Conservation (phyloP, 805 yeast genomes). For the Komagataella phaffii region DNA sequence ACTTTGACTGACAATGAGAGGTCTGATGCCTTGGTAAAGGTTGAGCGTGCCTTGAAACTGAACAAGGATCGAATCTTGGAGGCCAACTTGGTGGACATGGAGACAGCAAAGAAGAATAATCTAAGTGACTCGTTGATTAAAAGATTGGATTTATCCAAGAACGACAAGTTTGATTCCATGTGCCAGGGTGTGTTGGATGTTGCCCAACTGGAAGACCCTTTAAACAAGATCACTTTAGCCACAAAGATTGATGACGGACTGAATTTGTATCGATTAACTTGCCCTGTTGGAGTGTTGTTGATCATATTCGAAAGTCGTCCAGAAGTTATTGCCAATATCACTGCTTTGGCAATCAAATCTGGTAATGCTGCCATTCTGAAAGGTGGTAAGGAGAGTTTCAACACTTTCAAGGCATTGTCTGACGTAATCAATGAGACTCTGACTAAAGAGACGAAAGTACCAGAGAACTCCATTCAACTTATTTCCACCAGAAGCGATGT, state of each 20-base stretch:
- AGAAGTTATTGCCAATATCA: slow-evolving; percentile 95
- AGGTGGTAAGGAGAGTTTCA: slow-evolving; percentile 89
- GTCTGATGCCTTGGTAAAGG: slow-evolving; percentile 54
- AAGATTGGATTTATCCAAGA: slow-evolving; percentile 68
- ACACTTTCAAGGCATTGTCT: slow-evolving; percentile 79
- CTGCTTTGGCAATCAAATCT: slow-evolving; percentile 89
- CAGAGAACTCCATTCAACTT: slow-evolving; percentile 70
- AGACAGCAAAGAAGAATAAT: slow-evolving; percentile 45
- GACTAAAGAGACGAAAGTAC: slow-evolving; percentile 49
- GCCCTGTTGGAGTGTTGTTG: slow-evolving; percentile 89
- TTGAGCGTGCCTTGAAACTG: slow-evolving; percentile 53
- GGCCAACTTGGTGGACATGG: slow-evolving; percentile 70
- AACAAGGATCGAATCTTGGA: slow-evolving; percentile 48
- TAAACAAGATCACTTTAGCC: slow-evolving; percentile 78
- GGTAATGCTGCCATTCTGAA: slow-evolving; percentile 95
- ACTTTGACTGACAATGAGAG: slow-evolving; percentile 64
- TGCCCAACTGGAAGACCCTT: slow-evolving; percentile 79
- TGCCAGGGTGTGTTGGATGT: slow-evolving; percentile 90
- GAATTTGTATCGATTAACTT: slow-evolving; percentile 67
- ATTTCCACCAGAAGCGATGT: slow-evolving; percentile 87
- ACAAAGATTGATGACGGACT: slow-evolving; percentile 84
- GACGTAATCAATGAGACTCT: slow-evolving; percentile 51
- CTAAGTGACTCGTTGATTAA: slow-evolving; percentile 64
- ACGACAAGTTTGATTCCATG: slow-evolving; percentile 88
- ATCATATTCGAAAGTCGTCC: slow-evolving; percentile 96